Conservation (phyloP, 495 filamentous ascomycete genomes). For the Daldinia caldariorum region DNA sequence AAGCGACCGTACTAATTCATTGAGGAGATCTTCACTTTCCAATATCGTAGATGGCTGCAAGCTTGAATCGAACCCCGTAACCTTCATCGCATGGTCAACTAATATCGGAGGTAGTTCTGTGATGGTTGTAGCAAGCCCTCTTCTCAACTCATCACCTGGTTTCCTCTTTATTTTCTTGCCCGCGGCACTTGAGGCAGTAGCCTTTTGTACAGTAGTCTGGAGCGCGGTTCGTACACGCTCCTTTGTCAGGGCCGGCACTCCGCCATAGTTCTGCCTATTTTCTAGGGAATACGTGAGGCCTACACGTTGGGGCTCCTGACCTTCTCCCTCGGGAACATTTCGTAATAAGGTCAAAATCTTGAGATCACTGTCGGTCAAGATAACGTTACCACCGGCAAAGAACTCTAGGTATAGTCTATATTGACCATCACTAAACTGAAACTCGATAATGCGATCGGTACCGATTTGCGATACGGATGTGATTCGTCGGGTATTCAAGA, state of each 20-base stretch:
- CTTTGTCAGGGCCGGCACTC: conserved; percentile 76
- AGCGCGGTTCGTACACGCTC: conserved; percentile 76
- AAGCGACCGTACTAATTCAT: conserved; percentile 70
- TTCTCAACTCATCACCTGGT: conserved; percentile 75
- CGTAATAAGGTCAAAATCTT: conserved; percentile 82
- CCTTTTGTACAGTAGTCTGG: conserved; percentile 67
- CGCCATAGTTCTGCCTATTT: conserved; percentile 81
- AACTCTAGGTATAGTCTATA: conserved; percentile 93
- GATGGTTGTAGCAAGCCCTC: conserved; percentile 80
- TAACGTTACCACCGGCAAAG: conserved; percentile 92
- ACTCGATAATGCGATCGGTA: conserved; percentile 91
- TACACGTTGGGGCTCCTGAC: conserved; percentile 76
- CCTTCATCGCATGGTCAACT: conserved; percentile 83
- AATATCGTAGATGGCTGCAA: conserved; percentile 74
- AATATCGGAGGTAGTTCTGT: conserved; percentile 87
- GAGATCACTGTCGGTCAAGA: conserved; percentile 83
- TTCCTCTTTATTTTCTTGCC: conserved; percentile 82
- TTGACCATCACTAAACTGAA: conserved; percentile 89
- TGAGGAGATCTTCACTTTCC: conserved; percentile 68
- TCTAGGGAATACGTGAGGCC: conserved; percentile 82
- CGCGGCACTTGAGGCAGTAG: conserved; percentile 55
- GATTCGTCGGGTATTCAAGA: conserved; percentile 83
- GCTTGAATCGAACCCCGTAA: conserved; percentile 71
- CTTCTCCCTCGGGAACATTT: conserved; percentile 77
- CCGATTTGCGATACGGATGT: conserved; percentile 86